Percentiles rank a stretch among this genome's conserved stretches.
phyloP scores from a whole-genome alignment of 345 rosid species.

The Populus euphratica region DNA sequence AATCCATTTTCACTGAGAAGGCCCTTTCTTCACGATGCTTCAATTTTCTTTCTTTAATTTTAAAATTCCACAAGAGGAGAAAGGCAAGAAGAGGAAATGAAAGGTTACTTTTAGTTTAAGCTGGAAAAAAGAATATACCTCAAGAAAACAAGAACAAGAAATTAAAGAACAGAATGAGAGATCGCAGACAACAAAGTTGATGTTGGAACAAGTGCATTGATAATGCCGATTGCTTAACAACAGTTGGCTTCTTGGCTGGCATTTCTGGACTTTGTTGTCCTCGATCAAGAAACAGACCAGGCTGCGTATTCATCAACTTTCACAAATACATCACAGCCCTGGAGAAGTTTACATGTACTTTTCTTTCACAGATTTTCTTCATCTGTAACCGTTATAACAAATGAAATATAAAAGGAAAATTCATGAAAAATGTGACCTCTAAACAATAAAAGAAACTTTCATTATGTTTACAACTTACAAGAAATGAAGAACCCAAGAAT shows the following conservation, averaged over 20 bases:
- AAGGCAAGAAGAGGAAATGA: neutral
- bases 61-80: neutral
- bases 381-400: neutral
- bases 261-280: neutral
- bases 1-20: neutral
- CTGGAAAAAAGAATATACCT: neutral
- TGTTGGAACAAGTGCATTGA: slow-evolving; percentile 2
- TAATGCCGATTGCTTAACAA: neutral
- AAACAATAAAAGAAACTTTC: neutral
- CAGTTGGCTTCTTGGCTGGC: neutral
- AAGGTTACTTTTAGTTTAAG: neutral
- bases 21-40: neutral
- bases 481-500: neutral
- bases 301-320: too few species aligned
- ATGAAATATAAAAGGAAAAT: neutral
- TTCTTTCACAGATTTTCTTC: neutral
- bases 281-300: neutral
- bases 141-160: too few species aligned
- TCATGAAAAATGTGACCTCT: neutral
- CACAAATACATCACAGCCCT: neutral
- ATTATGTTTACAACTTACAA: neutral
- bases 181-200: neutral
- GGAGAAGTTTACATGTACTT: neutral
- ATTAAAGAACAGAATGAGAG: neutral
- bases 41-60: too few species aligned